A percentile compares a stretch with the other conserved stretches of the same genome.
These are phyloP conservation scores for Durotheca rogersii DNA, from an alignment of 495 filamentous ascomycete genomes.

Conservation along the genomic window DNA sequence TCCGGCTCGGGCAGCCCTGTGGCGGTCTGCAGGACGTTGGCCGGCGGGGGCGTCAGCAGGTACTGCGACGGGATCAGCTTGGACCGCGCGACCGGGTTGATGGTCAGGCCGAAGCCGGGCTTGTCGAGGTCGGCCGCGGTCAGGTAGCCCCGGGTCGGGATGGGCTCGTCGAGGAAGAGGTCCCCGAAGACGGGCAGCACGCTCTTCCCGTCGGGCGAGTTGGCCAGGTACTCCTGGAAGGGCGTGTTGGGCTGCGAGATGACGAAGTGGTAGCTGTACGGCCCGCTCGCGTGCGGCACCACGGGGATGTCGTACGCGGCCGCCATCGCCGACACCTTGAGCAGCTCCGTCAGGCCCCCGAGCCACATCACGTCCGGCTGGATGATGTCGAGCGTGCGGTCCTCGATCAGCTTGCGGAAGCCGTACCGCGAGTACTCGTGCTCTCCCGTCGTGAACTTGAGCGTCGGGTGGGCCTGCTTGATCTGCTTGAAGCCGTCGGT, in stretches of 20 bases:
- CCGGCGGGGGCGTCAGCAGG: constrained; percentile 72
- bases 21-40: constrained; percentile 54
- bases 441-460: constrained; percentile 93
- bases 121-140: constrained; percentile 77
- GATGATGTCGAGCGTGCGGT: constrained; percentile 87
- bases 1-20: constrained; percentile 22
- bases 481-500: constrained; percentile 84
- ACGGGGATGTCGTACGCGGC: constrained; percentile 91
- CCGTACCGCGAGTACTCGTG: constrained; percentile 92
- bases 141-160: constrained; percentile 77
- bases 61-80: constrained; percentile 69
- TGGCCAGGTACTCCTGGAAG: constrained; percentile 93
- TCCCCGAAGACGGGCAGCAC: constrained; percentile 90
- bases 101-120: constrained; percentile 84
- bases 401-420: constrained; percentile 90
- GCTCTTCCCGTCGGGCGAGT: constrained; percentile 83
- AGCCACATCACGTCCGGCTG: constrained; percentile 98
- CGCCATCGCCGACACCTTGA: constrained; percentile 84
- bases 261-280: constrained; percentile 94
- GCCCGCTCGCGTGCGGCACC: constrained; percentile 88
- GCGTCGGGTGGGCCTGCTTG: constrained; percentile 83
- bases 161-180: constrained; percentile 86
- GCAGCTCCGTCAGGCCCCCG: constrained; percentile 86
- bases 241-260: constrained; percentile 86
- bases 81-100: constrained; percentile 73